Percentiles rank a stretch among this genome's conserved stretches.
Conservation (phyloP, 2,329 filamentous ascomycete species). For the Monascus ruber region DNA sequence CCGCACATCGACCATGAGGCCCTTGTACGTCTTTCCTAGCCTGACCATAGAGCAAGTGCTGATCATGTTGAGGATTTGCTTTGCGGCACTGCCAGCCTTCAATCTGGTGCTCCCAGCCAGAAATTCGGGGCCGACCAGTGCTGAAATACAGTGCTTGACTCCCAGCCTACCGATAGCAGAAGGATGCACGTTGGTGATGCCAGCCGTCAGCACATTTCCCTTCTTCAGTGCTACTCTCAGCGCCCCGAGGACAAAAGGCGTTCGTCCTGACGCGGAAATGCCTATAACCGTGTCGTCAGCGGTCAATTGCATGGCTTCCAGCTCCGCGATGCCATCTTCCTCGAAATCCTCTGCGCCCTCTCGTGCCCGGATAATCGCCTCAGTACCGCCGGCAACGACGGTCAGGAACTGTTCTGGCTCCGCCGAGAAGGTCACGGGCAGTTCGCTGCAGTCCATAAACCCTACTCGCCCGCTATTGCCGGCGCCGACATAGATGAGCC, state of each 20-base stretch:
- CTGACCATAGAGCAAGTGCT: too few relatives aligned
- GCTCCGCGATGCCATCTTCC: slow-evolving; percentile 18
- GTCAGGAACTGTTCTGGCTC: slow-evolving; percentile 29
- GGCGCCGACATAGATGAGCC: slow-evolving; percentile 31
- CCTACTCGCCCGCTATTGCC: slow-evolving; percentile 35
- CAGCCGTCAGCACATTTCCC: slow-evolving; percentile 26
- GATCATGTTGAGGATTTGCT: too few relatives aligned
- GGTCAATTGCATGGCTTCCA: slow-evolving; percentile 17
- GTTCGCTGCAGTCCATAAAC: slow-evolving; percentile 33
- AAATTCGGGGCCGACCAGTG: too few relatives aligned
- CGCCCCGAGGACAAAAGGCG: slow-evolving; percentile 32
- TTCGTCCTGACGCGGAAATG: slow-evolving; percentile 34
- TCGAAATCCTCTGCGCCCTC: slow-evolving; percentile 33
- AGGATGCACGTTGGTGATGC: slow-evolving; percentile 11
- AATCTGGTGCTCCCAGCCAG: too few relatives aligned
- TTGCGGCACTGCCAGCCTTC: too few relatives aligned
- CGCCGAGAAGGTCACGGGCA: slow-evolving; percentile 32
- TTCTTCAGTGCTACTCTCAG: slow-evolving; percentile 22
- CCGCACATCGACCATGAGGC: too few relatives aligned
- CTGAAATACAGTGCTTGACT: too few relatives aligned
- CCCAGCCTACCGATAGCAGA: too few relatives aligned
- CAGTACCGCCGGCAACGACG: slow-evolving; percentile 33
- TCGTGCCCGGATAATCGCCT: slow-evolving; percentile 28
- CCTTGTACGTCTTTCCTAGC: too few relatives aligned
- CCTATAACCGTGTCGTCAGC: slow-evolving; percentile 29